These are phyloP conservation scores for Mortierella sp. DNA, from an alignment of 371 early-diverging fungal genomes.

Conservation along the genomic window DNA sequence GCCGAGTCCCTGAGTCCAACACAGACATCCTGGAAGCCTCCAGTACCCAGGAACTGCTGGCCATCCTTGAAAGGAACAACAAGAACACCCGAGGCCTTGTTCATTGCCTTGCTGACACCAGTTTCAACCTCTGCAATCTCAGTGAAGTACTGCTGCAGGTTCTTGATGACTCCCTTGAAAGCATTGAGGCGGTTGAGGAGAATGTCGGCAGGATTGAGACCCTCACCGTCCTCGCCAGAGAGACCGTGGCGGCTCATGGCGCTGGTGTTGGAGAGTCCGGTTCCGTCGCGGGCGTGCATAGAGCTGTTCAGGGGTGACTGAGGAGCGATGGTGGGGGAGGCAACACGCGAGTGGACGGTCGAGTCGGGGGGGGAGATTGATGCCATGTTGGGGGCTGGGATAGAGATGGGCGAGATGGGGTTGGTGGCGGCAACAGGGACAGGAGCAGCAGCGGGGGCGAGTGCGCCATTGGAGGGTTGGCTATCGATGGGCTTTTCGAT, in stretches of 20 bases:
- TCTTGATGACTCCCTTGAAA: slow-evolving; percentile 46
- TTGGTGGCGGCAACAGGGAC: not conserved
- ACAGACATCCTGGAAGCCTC: slow-evolving; percentile 52
- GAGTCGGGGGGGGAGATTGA: slow-evolving; percentile 35
- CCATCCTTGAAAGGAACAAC: slow-evolving; percentile 55
- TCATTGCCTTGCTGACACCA: slow-evolving; percentile 41
- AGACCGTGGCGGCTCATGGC: slow-evolving; percentile 33
- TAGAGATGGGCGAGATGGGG: slow-evolving; percentile 32
- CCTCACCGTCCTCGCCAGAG: slow-evolving; percentile 36
- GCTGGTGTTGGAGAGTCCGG: slow-evolving; percentile 42
- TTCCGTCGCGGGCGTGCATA: slow-evolving; percentile 40
- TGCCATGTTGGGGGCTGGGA: slow-evolving; percentile 26
- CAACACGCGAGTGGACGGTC: slow-evolving; percentile 20
- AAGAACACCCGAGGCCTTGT: slow-evolving; percentile 41
- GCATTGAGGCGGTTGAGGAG: slow-evolving; percentile 42
- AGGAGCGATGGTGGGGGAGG: slow-evolving; percentile 17
- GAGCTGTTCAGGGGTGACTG: slow-evolving; percentile 29
- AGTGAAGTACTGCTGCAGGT: slow-evolving; percentile 47
- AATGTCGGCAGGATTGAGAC: slow-evolving; percentile 51
- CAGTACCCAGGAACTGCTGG: slow-evolving; percentile 51
- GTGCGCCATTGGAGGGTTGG: slow-evolving; percentile 9
- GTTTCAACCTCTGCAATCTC: slow-evolving; percentile 46
- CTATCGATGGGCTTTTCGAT: slow-evolving; percentile 10
- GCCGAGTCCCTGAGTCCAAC: slow-evolving; percentile 39
- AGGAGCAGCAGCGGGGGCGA: slow-evolving; percentile 4